Evolutionary conservation across 805 yeast species (phyloP).

Genomic region (Sungouiozyma ichnusensis): DNA sequence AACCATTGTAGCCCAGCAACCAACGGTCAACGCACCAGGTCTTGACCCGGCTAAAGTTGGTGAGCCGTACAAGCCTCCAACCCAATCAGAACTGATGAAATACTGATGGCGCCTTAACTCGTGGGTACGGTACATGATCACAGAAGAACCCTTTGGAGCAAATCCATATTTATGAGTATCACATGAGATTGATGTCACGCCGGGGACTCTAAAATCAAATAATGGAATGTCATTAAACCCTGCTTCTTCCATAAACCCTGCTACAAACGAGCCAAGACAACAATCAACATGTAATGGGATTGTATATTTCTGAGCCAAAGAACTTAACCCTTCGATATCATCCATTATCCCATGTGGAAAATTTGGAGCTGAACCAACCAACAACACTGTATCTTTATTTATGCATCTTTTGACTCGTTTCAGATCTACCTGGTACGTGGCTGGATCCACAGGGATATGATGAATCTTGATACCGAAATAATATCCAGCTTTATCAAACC

Average conservation of each 20-base stretch:
- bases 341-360: conserved; percentile 95
- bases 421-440: conserved; percentile 57
- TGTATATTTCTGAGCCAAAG: conserved; percentile 46
- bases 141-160: conserved; percentile 94
- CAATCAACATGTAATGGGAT: conserved; percentile 94
- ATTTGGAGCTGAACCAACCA: conserved; percentile 93
- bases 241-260: conserved; percentile 63
- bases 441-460: conserved; percentile 66
- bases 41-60: conserved; percentile 95
- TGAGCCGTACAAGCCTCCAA: conserved; percentile 92
- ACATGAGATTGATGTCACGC: conserved; percentile 97
- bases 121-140: conserved; percentile 73
- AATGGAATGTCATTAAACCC: conserved; percentile 34
- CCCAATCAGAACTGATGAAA: conserved; percentile 75
- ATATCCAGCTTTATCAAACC: conserved; percentile 83
- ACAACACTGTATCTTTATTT: conserved; percentile 67
- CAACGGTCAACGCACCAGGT: conserved; percentile 96
- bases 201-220: conserved; percentile 80
- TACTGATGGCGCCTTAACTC: conserved; percentile 72
- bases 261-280: conserved; percentile 86
- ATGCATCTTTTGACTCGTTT: conserved; percentile 52
- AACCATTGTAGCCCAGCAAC: conserved; percentile 93
- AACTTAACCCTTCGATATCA: conserved; percentile 64
- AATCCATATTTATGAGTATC: conserved; percentile 99
- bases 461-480: conserved; percentile 81